Conservation (phyloP, 2,329 filamentous ascomycete species). For the Daldinia sp. region DNA sequence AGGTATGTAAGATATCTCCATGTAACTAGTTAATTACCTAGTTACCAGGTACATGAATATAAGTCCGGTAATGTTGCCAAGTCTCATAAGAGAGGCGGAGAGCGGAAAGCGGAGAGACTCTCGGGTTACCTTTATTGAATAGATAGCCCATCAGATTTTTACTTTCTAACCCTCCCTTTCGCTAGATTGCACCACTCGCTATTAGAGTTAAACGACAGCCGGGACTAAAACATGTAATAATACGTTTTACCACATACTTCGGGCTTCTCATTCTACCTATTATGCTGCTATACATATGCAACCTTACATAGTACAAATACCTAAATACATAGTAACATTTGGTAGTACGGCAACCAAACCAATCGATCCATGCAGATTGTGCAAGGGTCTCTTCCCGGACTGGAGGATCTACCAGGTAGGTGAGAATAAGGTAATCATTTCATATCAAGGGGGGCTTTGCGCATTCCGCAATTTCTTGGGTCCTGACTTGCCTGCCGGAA, state of each 20-base stretch:
- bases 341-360: constrained; percentile 16
- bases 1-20: background rate
- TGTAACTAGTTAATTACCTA: background rate
- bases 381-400: constrained; percentile 12
- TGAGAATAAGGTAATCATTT: constrained; percentile 18
- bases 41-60: background rate
- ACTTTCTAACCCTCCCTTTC: constrained; percentile 25
- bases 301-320: too few relatives aligned
- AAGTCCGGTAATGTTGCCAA: constrained; percentile 9
- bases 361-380: constrained; percentile 30
- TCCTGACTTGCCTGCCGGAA: constrained; percentile 36
- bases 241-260: constrained; percentile 1
- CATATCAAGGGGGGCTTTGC: constrained; percentile 15
- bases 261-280: constrained; percentile 13
- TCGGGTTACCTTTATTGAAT: constrained; percentile 21
- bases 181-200: constrained; percentile 13
- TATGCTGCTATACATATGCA: background rate
- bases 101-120: constrained; percentile 11
- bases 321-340: background rate
- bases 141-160: constrained; percentile 17
- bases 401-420: constrained; percentile 8
- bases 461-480: constrained; percentile 16
- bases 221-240: constrained; percentile 10
- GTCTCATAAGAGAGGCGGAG: constrained; percentile 5
- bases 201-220: constrained; percentile 27